phyloP scores from a whole-genome alignment of 2,329 filamentous ascomycete genomes.

The Penicillium brasilianum region DNA sequence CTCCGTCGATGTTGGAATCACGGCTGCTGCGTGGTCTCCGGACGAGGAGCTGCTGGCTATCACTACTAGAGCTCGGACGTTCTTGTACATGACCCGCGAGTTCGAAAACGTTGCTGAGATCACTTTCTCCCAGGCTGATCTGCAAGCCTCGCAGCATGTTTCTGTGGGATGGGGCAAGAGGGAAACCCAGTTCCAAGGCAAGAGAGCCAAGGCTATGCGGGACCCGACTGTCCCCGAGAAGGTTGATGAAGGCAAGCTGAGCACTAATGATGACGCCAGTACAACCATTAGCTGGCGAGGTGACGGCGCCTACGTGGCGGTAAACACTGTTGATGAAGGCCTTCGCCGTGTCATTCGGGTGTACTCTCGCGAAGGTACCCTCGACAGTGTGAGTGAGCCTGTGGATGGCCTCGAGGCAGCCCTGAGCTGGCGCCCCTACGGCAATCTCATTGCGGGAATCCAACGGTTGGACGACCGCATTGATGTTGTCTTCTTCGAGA shows the following conservation, averaged over 20 bases:
- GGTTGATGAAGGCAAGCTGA: conserved; percentile 81
- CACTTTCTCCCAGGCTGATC: conserved; percentile 73
- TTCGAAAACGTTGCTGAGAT: conserved; percentile 85
- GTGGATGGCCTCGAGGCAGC: conserved; percentile 88
- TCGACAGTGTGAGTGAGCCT: conserved; percentile 94
- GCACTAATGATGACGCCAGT: conserved; percentile 71
- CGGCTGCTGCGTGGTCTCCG: conserved; percentile 88
- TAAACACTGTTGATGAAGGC: conserved; percentile 76
- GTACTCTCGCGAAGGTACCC: conserved; percentile 84
- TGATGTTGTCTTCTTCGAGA: conserved; percentile 92
- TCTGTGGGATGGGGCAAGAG: conserved; percentile 98
- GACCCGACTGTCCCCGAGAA: conserved; percentile 95
- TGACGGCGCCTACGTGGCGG: conserved; percentile 86
- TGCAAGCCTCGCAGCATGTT: conserved; percentile 88
- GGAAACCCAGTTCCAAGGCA: conserved; percentile 96
- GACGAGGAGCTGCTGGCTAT: conserved; percentile 91
- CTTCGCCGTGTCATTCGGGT: conserved; percentile 81
- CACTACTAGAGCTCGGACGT: conserved; percentile 75
- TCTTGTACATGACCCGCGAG: conserved; percentile 89
- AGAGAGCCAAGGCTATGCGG: conserved; percentile 80
- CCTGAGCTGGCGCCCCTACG: conserved; percentile 88
- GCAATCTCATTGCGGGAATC: conserved; percentile 87
- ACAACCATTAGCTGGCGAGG: conserved; percentile 89
- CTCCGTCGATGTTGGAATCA: conserved; percentile 89
- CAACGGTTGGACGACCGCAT: conserved; percentile 72